Conservation (phyloP, 192 early-diverging fungal species). For the Backusella morwellensis region DNA sequence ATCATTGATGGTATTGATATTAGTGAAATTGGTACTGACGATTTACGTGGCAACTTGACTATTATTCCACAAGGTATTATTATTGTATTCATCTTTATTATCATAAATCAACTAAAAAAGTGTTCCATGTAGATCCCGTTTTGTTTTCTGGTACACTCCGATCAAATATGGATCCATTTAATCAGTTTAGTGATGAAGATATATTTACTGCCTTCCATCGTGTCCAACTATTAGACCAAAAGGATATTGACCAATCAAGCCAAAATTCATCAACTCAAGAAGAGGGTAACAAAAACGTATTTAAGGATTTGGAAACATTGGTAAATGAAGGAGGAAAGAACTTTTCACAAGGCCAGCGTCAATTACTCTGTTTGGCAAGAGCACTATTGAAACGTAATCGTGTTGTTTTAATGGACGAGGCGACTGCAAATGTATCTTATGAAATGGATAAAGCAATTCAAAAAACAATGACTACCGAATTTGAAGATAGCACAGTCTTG, state of each 20-base stretch:
- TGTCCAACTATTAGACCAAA: slow-evolving; percentile 48
- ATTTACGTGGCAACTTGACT: slow-evolving; percentile 65
- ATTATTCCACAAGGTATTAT: slow-evolving; percentile 82
- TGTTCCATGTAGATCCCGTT: slow-evolving; percentile 11
- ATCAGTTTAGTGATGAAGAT: slow-evolving; percentile 70
- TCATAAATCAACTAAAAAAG: neutral
- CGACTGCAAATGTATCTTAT: slow-evolving; percentile 53
- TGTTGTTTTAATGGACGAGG: slow-evolving; percentile 56
- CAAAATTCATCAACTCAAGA: neutral
- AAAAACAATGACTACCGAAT: slow-evolving; percentile 47
- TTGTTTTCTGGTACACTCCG: slow-evolving; percentile 53
- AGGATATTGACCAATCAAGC: neutral
- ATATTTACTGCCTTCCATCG: slow-evolving; percentile 76
- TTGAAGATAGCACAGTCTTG: slow-evolving; percentile 56
- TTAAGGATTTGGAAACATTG: slow-evolving; percentile 13
- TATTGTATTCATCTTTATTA: neutral
- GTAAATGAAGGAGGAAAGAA: slow-evolving; percentile 84
- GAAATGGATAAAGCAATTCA: slow-evolving; percentile 51
- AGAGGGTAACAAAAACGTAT: slow-evolving; percentile 13
- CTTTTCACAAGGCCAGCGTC: slow-evolving; percentile 71
- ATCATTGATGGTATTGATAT: slow-evolving; percentile 81
- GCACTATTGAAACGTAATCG: slow-evolving; percentile 58
- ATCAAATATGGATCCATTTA: slow-evolving; percentile 90
- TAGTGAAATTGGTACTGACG: slow-evolving; percentile 63
- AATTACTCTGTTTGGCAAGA: slow-evolving; percentile 74